Evolutionary conservation across 352 stramenopile species (phyloP).

Genomic region (Phytophthora cactorum): DNA sequence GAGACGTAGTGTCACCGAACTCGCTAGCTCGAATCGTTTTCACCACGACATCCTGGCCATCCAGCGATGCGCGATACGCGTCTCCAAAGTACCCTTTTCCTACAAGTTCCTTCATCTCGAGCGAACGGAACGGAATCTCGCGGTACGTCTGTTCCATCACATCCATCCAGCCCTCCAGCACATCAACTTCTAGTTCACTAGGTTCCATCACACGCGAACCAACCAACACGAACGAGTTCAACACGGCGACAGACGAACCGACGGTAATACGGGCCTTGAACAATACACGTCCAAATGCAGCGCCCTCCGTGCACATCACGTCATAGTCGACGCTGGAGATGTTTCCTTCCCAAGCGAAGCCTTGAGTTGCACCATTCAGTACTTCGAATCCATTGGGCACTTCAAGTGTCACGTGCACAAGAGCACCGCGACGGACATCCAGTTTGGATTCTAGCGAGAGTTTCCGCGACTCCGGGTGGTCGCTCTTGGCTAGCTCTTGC

Average conservation of each 20-base stretch:
- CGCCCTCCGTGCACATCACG: constrained; percentile 62
- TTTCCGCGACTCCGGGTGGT: constrained; percentile 43
- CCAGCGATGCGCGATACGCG: constrained; percentile 64
- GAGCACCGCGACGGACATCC: constrained; percentile 69
- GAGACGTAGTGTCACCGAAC: constrained; percentile 73
- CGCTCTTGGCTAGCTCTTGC: constrained; percentile 53
- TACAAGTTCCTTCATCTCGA: constrained; percentile 81
- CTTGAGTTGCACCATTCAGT: constrained; percentile 66
- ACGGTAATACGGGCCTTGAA: constrained; percentile 82
- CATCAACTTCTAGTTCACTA: constrained; percentile 53
- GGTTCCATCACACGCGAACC: constrained; percentile 43
- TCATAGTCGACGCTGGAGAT: constrained; percentile 65
- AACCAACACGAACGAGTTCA: constrained; percentile 80
- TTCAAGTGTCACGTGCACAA: constrained; percentile 80
- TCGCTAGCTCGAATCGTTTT: constrained; percentile 83
- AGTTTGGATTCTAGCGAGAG: constrained; percentile 74
- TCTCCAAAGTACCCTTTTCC: constrained; percentile 83
- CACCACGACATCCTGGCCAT: constrained; percentile 79
- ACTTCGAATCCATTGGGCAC: constrained; percentile 66
- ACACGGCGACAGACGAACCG: constrained; percentile 66
- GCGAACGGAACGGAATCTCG: constrained; percentile 68
- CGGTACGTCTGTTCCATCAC: constrained; percentile 78
- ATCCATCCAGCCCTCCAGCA: constrained; percentile 70
- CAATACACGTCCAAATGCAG: constrained; percentile 61
- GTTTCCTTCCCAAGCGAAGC: constrained; percentile 76